Evolutionary conservation across 169 alveolate genomes (phyloP), one percentile per base, ranked within the genome.

Genomic region (Plasmodium cynomolgi): DNA sequence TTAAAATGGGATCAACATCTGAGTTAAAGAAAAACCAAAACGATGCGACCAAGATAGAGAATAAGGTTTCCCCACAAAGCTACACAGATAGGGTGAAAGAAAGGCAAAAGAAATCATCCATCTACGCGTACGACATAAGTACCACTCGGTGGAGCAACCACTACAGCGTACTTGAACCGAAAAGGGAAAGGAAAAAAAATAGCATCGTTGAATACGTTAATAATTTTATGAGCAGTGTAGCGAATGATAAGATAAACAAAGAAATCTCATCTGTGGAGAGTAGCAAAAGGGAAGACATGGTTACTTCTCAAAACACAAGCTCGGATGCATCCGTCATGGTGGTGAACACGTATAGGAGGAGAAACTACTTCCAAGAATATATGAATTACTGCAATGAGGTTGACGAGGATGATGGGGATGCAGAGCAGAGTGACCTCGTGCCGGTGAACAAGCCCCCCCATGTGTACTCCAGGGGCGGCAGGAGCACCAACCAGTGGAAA

Each of bases 341-440:
- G 23, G 26, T 33, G 23, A 39, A 33, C 23, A 29, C 41, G 20
- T 17, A 83, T 31, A 83, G 11, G 73, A 83, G 81, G 74, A 83
- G 47, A 68, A 83, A 83, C 74, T 83, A 83, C 50, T 83, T 83
- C 41, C 82, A 83, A 39, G 81, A 83, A 11, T 83, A 41, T 68
- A 83, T 83, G 91, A 83, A 26, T 20, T 62, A 58, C 33, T 83
- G 80, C 44, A 23, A 56, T 37, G 62, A 62, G 33, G 37, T n/a
- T 26, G 77, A 68, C 8, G 77, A 68, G 77, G n/a, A 68, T 20
- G 77, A 29, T 20, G 77, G 37, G 4, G 37, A 68, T 29, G 31
- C 34, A 11, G 37, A 68, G 77, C 31, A 23, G 31, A 29, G 37
- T 68, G 37, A 68, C 15, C 37, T 20, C n/a, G 39, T 29, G 6